Conservation (phyloP, 306 rosid species). For the Macrotyloma uniflorum region DNA sequence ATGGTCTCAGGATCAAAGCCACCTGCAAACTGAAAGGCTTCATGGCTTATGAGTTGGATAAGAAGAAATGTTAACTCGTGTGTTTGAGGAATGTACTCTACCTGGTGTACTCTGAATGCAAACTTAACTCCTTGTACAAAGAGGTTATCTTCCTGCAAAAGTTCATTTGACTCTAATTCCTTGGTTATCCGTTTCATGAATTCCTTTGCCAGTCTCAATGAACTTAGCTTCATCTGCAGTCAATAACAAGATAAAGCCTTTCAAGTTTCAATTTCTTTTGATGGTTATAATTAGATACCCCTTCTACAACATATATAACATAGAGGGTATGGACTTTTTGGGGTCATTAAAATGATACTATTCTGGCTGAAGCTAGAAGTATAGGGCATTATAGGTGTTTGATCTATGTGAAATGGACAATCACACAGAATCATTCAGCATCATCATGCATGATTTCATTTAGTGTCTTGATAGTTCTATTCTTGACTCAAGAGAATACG, state of each 20-base stretch:
- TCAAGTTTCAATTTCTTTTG: neutral
- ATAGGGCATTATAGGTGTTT: neutral
- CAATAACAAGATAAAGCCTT: neutral
- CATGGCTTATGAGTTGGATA: constrained; percentile 26
- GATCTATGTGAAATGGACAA: neutral
- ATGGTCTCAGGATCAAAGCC: constrained; percentile 75
- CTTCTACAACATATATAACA: neutral
- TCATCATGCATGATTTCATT: neutral
- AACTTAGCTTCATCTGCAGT: constrained; percentile 77
- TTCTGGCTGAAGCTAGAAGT: neutral
- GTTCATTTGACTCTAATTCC: constrained; percentile 53
- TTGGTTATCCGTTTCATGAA: constrained; percentile 65
- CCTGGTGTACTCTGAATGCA: constrained; percentile 95
- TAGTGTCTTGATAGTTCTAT: constrained; percentile 7
- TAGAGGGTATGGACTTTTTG: neutral
- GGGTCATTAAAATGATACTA: constrained; percentile 8
- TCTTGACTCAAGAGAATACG: neutral
- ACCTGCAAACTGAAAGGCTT: constrained; percentile 82
- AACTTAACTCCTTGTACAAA: constrained; percentile 76
- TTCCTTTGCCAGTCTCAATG: constrained; percentile 69
- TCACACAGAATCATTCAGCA: neutral
- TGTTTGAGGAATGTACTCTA: constrained; percentile 35
- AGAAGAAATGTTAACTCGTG: neutral
- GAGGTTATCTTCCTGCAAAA: constrained; percentile 56
- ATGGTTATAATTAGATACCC: neutral